Evolutionary conservation across 1,284 basidiomycete genomes (phyloP).

Genomic region (Polyporus tsugae): DNA sequence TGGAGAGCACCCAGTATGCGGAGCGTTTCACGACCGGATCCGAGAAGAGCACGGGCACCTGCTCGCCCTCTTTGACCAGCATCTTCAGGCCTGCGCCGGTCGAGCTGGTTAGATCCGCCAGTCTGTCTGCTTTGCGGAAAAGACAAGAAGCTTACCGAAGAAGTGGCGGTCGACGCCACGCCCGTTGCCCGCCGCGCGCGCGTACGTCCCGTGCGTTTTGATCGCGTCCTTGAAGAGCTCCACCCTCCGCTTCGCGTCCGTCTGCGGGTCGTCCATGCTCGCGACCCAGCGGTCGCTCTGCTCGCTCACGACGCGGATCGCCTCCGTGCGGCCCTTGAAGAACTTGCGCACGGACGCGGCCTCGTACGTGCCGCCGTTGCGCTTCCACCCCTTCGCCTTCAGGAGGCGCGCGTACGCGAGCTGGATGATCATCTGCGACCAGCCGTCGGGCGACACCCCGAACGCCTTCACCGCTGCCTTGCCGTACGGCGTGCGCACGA

Average conservation of each 20-base stretch:
- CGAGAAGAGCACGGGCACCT: slow-evolving; percentile 70
- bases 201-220: slow-evolving; percentile 75
- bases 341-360: slow-evolving; percentile 88
- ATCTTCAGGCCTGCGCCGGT: slow-evolving; percentile 68
- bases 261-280: slow-evolving; percentile 70
- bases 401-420: slow-evolving; percentile 82
- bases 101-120: neutral
- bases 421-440: slow-evolving; percentile 91
- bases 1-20: slow-evolving; percentile 80
- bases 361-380: slow-evolving; percentile 82
- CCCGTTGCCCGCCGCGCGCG: slow-evolving; percentile 75
- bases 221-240: slow-evolving; percentile 71
- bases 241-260: slow-evolving; percentile 55
- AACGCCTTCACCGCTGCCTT: slow-evolving; percentile 90
- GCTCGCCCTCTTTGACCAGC: slow-evolving; percentile 66
- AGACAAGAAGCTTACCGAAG: slow-evolving; percentile 59
- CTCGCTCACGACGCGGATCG: slow-evolving; percentile 79
- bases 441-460: slow-evolving; percentile 89
- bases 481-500: slow-evolving; percentile 80
- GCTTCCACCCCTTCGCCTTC: slow-evolving; percentile 45
- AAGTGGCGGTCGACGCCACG: slow-evolving; percentile 88
- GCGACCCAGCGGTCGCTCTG: slow-evolving; percentile 79
- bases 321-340: slow-evolving; percentile 89
- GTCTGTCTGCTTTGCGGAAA: too few species aligned
- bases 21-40: slow-evolving; percentile 77